Conservation (phyloP, 768 basidiomycete genomes). For the Boletus sp. region DNA sequence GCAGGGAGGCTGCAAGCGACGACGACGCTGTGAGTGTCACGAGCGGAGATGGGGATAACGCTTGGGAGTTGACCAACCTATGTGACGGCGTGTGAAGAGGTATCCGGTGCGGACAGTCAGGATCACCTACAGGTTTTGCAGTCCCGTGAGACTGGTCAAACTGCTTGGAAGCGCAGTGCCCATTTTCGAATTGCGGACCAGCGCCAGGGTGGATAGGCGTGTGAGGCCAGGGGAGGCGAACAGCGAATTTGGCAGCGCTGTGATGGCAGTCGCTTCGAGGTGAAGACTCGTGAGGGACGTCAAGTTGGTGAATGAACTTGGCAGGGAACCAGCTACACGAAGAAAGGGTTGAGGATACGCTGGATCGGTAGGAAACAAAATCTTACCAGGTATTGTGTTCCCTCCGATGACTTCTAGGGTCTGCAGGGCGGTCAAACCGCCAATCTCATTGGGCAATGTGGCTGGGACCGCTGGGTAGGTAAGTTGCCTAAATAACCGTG, state of each 20-base stretch:
- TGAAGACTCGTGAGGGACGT: constrained; percentile 38
- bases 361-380: neutral
- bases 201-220: constrained; percentile 33
- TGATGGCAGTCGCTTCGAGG: constrained; percentile 40
- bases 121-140: constrained; percentile 39
- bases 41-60: constrained; percentile 32
- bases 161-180: constrained; percentile 37
- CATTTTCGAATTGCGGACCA: constrained; percentile 42
- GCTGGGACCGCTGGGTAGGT: constrained; percentile 48
- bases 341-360: neutral
- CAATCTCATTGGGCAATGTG: constrained; percentile 41
- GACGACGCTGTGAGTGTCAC: constrained; percentile 30
- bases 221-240: constrained; percentile 33
- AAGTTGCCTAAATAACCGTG: constrained; percentile 29
- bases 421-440: constrained; percentile 37
- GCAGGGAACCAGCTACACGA: constrained; percentile 39
- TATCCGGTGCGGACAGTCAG: neutral
- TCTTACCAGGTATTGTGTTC: constrained; percentile 39
- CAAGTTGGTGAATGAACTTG: constrained; percentile 36
- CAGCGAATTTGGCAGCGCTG: constrained; percentile 31
- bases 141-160: constrained; percentile 26
- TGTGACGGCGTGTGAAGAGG: neutral
- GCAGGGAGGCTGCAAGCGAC: constrained; percentile 32
- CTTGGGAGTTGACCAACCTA: constrained; percentile 39
- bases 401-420: constrained; percentile 40